phyloP scores from a whole-genome alignment of 768 basidiomycete species.

The Suillus subalutaceus region DNA sequence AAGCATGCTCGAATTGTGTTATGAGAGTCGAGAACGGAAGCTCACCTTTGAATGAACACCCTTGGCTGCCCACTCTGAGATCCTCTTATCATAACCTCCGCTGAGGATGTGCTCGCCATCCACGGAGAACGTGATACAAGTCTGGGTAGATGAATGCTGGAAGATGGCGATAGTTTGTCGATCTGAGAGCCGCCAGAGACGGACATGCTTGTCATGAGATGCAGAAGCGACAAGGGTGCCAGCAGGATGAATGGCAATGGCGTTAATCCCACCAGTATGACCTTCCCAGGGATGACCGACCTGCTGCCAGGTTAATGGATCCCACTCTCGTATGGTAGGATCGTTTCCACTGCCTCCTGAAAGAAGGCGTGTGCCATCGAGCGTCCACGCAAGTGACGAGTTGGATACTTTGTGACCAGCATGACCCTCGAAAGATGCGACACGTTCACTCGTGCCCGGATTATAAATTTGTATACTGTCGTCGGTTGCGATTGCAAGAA shows the following conservation, averaged over 20 bases:
- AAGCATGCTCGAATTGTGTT: neutral
- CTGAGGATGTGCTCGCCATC: neutral
- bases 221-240: too few relatives aligned
- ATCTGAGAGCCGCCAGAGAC: neutral
- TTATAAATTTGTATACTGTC: neutral
- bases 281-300: too few relatives aligned
- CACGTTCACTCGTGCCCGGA: neutral
- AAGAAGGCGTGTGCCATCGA: too few relatives aligned
- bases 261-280: fast-evolving
- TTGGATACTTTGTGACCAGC: fast-evolving
- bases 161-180: neutral
- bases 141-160: neutral
- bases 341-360: too few relatives aligned
- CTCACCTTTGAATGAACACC: neutral
- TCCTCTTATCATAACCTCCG: neutral
- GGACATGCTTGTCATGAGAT: too few relatives aligned
- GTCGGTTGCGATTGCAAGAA: neutral
- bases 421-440: neutral
- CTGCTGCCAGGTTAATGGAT: too few relatives aligned
- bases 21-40: neutral
- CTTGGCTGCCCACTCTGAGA: neutral
- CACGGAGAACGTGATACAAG: neutral
- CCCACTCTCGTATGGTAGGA: too few relatives aligned
- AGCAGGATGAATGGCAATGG: too few relatives aligned
- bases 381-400: neutral